Evolutionary conservation across 2,329 filamentous ascomycete genomes (phyloP).

Genomic region (Tolypocladium tropicale): DNA sequence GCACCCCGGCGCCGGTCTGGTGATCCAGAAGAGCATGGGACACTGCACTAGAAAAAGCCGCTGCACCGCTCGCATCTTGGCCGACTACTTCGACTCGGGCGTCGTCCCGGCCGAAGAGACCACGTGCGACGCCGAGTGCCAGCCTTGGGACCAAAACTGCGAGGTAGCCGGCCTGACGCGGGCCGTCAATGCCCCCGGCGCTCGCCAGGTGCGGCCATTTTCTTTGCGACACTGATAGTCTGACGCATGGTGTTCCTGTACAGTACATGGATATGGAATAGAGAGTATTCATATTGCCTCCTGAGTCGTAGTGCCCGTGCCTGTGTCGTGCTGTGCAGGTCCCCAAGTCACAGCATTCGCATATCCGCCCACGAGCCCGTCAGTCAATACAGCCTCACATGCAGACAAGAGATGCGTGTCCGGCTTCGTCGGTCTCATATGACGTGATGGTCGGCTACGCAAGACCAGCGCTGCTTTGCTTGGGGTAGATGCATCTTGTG

Average conservation of each 20-base stretch:
- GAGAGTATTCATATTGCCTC: no score
- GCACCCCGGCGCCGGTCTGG: constrained; percentile 17
- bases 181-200: neutral
- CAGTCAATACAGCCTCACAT: no score
- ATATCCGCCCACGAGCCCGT: no score
- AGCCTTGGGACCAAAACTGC: constrained; percentile 9
- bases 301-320: no score
- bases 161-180: neutral
- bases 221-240: neutral
- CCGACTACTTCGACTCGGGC: constrained; percentile 19
- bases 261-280: no score
- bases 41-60: constrained; percentile 13
- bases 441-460: no score
- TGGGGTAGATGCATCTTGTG: no score
- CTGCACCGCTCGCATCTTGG: constrained; percentile 11
- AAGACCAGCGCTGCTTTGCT: no score
- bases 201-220: neutral
- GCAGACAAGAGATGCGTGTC: no score
- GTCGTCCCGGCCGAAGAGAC: constrained; percentile 11
- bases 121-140: constrained; percentile 6
- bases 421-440: no score
- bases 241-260: no score
- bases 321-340: neutral
- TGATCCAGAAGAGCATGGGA: constrained; percentile 18
- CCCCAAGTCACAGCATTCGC: no score